phyloP scores from a whole-genome alignment of 441 rosid genomes.

The Capsella rubella region DNA sequence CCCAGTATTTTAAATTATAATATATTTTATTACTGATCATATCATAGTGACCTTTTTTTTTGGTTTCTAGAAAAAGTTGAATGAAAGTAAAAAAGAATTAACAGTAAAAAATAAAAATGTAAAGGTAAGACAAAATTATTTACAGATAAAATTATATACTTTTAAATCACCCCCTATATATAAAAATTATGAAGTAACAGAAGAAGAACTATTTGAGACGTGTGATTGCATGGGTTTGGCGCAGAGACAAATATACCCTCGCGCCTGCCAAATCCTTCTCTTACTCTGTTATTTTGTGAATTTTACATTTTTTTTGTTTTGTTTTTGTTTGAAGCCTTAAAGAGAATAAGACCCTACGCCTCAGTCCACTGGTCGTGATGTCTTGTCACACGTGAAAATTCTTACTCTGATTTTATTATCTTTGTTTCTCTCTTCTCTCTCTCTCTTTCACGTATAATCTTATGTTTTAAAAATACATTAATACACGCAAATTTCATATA shows the following conservation, averaged over 20 bases:
- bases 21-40: too few relatives aligned
- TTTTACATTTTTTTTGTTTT: too few relatives aligned
- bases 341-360: not conserved
- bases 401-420: not conserved
- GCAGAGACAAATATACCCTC: slow-evolving; percentile 53
- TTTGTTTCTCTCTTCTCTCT: not conserved
- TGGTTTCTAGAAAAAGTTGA: not conserved
- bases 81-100: not conserved
- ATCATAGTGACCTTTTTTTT: not conserved
- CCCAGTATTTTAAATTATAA: too few relatives aligned
- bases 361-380: slow-evolving; percentile 11
- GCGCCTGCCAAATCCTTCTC: slow-evolving; percentile 47
- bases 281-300: slow-evolving; percentile 19
- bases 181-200: too few relatives aligned
- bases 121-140: slow-evolving; percentile 41
- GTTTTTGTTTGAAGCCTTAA: too few relatives aligned
- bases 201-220: slow-evolving; percentile 11
- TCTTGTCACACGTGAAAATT: slow-evolving; percentile 44
- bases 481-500: too few relatives aligned
- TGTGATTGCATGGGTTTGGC: slow-evolving; percentile 9
- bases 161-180: not conserved
- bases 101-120: slow-evolving; percentile 28
- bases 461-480: not conserved
- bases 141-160: not conserved
- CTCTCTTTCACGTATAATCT: slow-evolving; percentile 1